Conservation (phyloP, 2,329 filamentous ascomycete species). For the Cercospora canescens region DNA sequence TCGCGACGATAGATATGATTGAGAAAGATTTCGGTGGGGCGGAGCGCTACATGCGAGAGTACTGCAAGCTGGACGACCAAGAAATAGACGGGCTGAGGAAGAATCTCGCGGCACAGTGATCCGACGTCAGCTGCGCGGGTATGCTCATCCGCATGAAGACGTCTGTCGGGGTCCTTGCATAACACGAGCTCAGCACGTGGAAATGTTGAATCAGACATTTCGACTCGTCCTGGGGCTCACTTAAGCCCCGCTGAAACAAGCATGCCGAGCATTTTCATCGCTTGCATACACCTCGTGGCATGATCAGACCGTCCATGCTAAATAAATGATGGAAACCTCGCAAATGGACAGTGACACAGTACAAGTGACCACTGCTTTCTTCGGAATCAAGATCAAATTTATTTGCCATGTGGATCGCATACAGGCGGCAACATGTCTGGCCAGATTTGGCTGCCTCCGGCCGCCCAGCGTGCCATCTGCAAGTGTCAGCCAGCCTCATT, state of each 20-base stretch:
- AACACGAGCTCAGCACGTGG: neutral
- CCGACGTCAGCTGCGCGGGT: neutral
- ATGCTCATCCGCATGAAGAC: neutral
- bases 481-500: neutral
- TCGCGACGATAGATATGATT: slow-evolving; percentile 55
- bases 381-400: neutral
- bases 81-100: slow-evolving; percentile 56
- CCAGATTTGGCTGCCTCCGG: neutral
- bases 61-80: slow-evolving; percentile 58
- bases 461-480: neutral
- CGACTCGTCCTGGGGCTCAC: neutral
- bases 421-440: neutral
- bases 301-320: neutral
- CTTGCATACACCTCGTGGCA: neutral
- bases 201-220: neutral
- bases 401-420: neutral
- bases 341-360: neutral
- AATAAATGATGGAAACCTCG: neutral
- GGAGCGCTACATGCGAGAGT: slow-evolving; percentile 61
- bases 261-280: neutral
- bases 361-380: neutral
- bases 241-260: neutral
- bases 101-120: slow-evolving; percentile 47
- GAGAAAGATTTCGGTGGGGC: slow-evolving; percentile 61
- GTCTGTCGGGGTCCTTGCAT: neutral